phyloP scores from a whole-genome alignment of 2,329 filamentous ascomycete species.

The Chaetomiaceae sp. region DNA sequence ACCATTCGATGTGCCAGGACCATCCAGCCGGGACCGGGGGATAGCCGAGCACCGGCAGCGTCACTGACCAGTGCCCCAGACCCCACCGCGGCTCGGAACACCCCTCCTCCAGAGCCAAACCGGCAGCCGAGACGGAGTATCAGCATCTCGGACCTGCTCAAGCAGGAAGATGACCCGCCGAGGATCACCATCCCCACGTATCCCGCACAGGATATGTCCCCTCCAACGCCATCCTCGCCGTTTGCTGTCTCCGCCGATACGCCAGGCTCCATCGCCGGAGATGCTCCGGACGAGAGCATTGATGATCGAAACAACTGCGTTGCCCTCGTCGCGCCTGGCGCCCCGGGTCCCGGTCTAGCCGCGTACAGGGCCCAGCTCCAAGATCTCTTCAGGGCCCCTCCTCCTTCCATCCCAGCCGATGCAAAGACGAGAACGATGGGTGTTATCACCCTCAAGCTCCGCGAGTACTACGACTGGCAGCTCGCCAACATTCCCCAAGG shows the following conservation, averaged over 20 bases:
- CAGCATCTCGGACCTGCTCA: slow-evolving; percentile 24
- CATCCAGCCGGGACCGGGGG: slow-evolving; percentile 16
- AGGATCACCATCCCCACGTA: background rate
- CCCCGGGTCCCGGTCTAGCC: slow-evolving; percentile 15
- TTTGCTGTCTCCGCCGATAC: slow-evolving; percentile 9
- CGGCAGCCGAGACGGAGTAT: slow-evolving; percentile 14
- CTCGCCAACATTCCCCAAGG: slow-evolving; percentile 22
- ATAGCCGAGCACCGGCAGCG: slow-evolving; percentile 2
- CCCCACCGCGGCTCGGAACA: background rate
- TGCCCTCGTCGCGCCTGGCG: slow-evolving; percentile 6
- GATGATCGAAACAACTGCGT: background rate
- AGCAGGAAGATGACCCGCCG: slow-evolving; percentile 3
- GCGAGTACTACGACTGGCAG: slow-evolving; percentile 26
- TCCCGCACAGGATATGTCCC: background rate
- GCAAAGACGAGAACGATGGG: slow-evolving; percentile 19
- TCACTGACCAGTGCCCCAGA: background rate
- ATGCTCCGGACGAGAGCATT: slow-evolving; percentile 9
- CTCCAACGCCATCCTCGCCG: slow-evolving; percentile 10
- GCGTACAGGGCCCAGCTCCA: slow-evolving; percentile 22
- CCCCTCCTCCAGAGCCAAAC: background rate
- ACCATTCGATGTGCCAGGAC: slow-evolving; percentile 20
- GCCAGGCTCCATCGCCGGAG: slow-evolving; percentile 14
- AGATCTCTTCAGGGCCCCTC: slow-evolving; percentile 17
- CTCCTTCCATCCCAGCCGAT: slow-evolving; percentile 17
- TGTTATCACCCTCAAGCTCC: slow-evolving; percentile 23